phyloP scores from a whole-genome alignment of 2,329 filamentous ascomycete species.

The Colletotrichum noveboracense region DNA sequence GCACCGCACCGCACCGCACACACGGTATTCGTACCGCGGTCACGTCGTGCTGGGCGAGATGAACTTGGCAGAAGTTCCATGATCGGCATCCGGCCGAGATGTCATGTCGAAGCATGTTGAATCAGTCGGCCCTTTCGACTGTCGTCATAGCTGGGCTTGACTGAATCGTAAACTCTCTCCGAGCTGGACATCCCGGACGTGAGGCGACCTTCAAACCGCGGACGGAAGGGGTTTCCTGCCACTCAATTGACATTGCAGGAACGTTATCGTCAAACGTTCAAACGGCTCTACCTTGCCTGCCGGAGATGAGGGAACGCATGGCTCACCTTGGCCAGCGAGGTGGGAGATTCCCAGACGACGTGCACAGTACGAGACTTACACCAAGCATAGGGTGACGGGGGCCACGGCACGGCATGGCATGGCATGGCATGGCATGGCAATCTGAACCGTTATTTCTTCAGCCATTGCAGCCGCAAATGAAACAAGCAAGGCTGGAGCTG shows the following conservation, averaged over 20 bases:
- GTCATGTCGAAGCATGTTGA: constrained; percentile 3
- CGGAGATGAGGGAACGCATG: constrained; percentile 14
- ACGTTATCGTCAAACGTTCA: background rate
- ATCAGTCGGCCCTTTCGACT: constrained; percentile 9
- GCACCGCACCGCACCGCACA: background rate
- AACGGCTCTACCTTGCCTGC: constrained; percentile 16
- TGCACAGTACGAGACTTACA: background rate
- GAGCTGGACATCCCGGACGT: constrained; percentile 12
- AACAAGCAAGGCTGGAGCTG: constrained; percentile 20
- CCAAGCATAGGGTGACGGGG: background rate
- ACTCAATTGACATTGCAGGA: constrained; percentile 12
- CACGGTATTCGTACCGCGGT: background rate
- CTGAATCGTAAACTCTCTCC: constrained; percentile 14
- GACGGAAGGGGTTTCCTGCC: background rate
- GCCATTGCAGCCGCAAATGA: constrained; percentile 4
- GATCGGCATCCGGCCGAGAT: constrained; percentile 21
- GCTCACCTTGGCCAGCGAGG: background rate
- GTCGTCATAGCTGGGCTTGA: constrained; percentile 8
- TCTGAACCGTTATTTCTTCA: background rate
- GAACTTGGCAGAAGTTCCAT: constrained; percentile 17
- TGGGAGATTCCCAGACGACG: background rate
- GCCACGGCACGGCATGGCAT: background rate
- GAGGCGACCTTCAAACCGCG: constrained; percentile 18
- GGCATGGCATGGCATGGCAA: background rate
- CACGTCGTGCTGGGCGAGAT: background rate